phyloP scores from a whole-genome alignment of 768 basidiomycete genomes.

The Suillus occidentalis region DNA sequence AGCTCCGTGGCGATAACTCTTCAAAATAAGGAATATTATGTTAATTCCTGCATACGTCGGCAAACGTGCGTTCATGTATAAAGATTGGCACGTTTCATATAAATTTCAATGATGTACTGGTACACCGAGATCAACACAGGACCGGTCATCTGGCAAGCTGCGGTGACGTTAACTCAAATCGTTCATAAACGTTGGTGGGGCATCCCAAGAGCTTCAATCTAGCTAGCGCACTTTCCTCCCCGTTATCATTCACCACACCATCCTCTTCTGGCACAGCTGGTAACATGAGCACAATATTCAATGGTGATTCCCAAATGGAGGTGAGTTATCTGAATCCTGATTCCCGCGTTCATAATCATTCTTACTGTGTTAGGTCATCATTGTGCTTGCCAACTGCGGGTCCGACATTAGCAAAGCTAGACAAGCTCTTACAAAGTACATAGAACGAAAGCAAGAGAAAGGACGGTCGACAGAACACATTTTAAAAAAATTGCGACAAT shows the following conservation, averaged over 20 bases:
- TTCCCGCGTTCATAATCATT: not conserved
- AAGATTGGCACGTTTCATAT: not conserved
- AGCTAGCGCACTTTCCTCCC: not conserved
- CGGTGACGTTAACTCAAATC: not conserved
- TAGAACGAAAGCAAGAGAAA: constrained; percentile 29
- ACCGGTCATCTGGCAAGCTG: not conserved
- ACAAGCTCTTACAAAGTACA: constrained; percentile 31
- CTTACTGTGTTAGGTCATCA: constrained; percentile 24
- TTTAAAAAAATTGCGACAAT: constrained; percentile 25
- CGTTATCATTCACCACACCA: not conserved
- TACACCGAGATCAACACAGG: not conserved
- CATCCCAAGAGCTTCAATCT: not conserved
- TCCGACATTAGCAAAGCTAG: constrained; percentile 27
- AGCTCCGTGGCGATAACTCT: not conserved
- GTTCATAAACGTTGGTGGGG: not conserved
- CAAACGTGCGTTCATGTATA: not conserved
- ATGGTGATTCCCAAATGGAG: constrained; percentile 30
- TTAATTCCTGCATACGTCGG: not conserved
- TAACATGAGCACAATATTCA: constrained; percentile 19
- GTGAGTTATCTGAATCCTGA: constrained; percentile 9
- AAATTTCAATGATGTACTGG: not conserved
- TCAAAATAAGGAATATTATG: not conserved
- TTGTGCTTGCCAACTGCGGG: constrained; percentile 35
- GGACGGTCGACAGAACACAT: constrained; percentile 32
- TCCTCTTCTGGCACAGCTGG: not conserved